Base-by-base conservation (phyloP, 2,329 filamentous ascomycete genomes). In the Aspergillus sp. region DNA sequence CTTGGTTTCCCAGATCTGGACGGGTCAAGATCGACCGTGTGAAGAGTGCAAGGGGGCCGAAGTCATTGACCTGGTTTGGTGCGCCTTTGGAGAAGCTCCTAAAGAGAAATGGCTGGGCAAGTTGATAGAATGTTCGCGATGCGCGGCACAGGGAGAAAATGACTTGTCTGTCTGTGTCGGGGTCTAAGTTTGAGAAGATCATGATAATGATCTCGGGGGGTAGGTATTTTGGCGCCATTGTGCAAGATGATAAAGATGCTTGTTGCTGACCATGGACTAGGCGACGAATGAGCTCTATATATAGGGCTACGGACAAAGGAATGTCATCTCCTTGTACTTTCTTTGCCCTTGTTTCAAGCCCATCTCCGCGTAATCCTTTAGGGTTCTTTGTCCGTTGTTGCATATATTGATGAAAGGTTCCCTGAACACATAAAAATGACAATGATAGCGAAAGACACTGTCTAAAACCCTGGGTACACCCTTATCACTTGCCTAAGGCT, bases 31-130 rank as follows among this genome's bases (percentile, higher is more conserved):
- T 6, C 4, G 48, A 45, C 26, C 41, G 29, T 2, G 42, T 29
- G 10, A 52, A 52, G 6, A 28, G 32, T 9, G 49, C 19, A 4
- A 50, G 34, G 8, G 45, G 10, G 3, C 42, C 26, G 5, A 52
- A 30, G 9, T 33, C 36, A 26, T 40, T 30, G 33, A 39, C 27
- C 12, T 41, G 3, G 9, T 19, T 7, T 26, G n/a, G 5, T 29
- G 7, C 39, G n/a, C 42, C 32, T 33, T 36, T 46, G 9, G 26
- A 26, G 28, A 35, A 52, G 2, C 38, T 6, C 4, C 19, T 8
- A 12, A 42, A 48, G 4, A 52, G 41, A 5, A 46, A 4, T 26
- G 48, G 48, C 12, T 50, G 45, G 1, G 43, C 35, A 26, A 50
- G 9, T 5, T 29, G 8, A 8, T 26, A 43, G 7, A 50, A 26